Conservation (phyloP, 1,284 basidiomycete genomes). For the Ceratorhiza oryzae-sativae region DNA sequence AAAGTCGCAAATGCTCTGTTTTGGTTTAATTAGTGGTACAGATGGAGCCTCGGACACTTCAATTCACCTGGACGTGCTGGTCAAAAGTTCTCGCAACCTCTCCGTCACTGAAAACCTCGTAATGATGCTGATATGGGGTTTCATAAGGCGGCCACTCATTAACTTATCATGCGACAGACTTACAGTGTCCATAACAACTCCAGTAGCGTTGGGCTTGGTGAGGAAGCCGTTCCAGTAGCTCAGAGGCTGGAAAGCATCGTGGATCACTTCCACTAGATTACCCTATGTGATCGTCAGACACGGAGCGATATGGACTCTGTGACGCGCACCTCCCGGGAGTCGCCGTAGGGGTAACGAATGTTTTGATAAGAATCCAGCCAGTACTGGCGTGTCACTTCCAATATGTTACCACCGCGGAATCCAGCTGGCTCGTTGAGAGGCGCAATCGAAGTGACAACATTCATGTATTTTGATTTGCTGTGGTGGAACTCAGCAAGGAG, state of each 20-base stretch:
- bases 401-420: slow-evolving; percentile 62
- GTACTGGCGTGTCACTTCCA: slow-evolving; percentile 69
- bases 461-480: slow-evolving; percentile 48
- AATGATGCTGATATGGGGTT: slow-evolving; percentile 64
- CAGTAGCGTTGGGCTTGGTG: slow-evolving; percentile 54
- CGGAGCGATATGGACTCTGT: too few relatives aligned
- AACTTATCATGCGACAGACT: not conserved
- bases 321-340: not conserved
- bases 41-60: not conserved
- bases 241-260: slow-evolving; percentile 86
- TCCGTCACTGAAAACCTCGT: slow-evolving; percentile 76
- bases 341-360: slow-evolving; percentile 61
- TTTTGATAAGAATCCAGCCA: slow-evolving; percentile 77
- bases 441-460: slow-evolving; percentile 63
- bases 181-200: slow-evolving; percentile 60
- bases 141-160: slow-evolving; percentile 44
- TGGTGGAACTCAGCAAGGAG: slow-evolving; percentile 52
- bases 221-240: slow-evolving; percentile 77
- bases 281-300: slow-evolving; percentile 51
- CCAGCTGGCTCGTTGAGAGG: slow-evolving; percentile 85
- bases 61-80: slow-evolving; percentile 64
- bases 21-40: too few relatives aligned
- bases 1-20: slow-evolving; percentile 63
- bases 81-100: slow-evolving; percentile 60
- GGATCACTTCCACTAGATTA: slow-evolving; percentile 73